phyloP scores from a whole-genome alignment of 2,329 filamentous ascomycete genomes.

The Diaporthe nobilis region DNA sequence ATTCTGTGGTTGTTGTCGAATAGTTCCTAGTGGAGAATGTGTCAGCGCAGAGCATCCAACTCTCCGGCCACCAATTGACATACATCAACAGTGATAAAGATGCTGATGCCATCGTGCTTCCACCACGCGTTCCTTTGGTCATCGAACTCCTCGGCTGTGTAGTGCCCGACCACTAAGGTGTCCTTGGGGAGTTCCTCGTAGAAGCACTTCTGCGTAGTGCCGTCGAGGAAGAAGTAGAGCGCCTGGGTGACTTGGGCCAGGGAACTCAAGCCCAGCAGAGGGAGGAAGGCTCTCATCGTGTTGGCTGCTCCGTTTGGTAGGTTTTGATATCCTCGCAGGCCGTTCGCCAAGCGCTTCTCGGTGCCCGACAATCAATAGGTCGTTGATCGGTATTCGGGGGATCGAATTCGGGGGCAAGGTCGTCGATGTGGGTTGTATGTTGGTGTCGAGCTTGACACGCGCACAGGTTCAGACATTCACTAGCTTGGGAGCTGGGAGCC shows the following conservation, averaged over 20 bases:
- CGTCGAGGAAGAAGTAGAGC: constrained; percentile 96
- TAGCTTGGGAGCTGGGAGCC: constrained; percentile 6
- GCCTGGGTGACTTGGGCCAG: constrained; percentile 86
- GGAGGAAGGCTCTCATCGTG: constrained; percentile 72
- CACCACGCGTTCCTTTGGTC: constrained; percentile 77
- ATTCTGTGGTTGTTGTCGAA: constrained; percentile 99
- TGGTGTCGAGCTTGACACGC: constrained; percentile 26
- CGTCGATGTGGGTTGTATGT: constrained; percentile 13
- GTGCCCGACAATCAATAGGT: not conserved
- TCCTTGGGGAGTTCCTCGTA: constrained; percentile 98
- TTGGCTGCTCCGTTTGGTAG: constrained; percentile 1
- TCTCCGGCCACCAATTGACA: constrained; percentile 46
- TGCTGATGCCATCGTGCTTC: constrained; percentile 81
- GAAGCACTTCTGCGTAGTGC: constrained; percentile 90
- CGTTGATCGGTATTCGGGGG: not conserved
- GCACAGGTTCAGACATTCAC: not conserved
- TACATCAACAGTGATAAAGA: constrained; percentile 93
- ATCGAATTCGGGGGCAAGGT: not conserved
- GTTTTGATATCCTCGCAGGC: not conserved
- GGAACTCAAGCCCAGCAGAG: constrained; percentile 75
- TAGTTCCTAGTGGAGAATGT: constrained; percentile 71
- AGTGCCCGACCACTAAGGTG: constrained; percentile 95
- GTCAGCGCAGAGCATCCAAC: constrained; percentile 1
- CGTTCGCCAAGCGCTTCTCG: not conserved
- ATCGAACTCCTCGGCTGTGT: constrained; percentile 88